Conservation (phyloP, 345 rosid genomes). For the Salix purpurea region DNA sequence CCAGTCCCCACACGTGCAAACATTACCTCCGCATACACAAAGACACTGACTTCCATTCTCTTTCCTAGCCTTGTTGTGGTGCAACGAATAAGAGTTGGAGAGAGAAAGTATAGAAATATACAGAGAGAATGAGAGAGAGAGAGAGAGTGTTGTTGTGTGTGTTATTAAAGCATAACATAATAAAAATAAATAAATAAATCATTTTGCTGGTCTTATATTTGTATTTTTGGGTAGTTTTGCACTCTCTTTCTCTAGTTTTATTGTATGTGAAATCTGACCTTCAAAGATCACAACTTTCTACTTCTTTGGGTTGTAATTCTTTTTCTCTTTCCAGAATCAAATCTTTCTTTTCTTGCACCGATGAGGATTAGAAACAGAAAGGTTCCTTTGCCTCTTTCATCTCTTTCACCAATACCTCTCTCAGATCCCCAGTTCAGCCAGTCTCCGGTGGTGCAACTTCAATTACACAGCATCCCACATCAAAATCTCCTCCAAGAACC, state of each 20-base stretch:
- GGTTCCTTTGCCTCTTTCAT: slow-evolving; percentile 64
- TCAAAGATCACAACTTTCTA: slow-evolving; percentile 15
- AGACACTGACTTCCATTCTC: slow-evolving; percentile 14
- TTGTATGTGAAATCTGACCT: slow-evolving; percentile 12
- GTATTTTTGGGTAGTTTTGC: slow-evolving; percentile 21
- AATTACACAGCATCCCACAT: slow-evolving; percentile 6
- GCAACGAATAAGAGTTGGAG: slow-evolving; percentile 59
- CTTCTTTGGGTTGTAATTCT: neutral
- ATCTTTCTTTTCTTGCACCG: slow-evolving; percentile 23
- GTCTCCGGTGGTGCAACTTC: slow-evolving; percentile 61
- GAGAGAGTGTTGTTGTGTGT: neutral
- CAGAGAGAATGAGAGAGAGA: too few relatives aligned
- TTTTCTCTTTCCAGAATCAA: neutral
- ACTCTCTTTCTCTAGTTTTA: slow-evolving; percentile 9
- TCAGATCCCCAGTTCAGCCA: slow-evolving; percentile 70
- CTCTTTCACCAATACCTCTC: slow-evolving; percentile 65
- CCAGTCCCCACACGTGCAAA: slow-evolving; percentile 45
- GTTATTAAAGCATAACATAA: slow-evolving; percentile 8
- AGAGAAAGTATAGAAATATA: slow-evolving; percentile 27
- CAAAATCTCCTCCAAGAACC: slow-evolving; percentile 11
- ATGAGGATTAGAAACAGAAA: slow-evolving; percentile 98
- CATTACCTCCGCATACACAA: neutral
- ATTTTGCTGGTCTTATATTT: slow-evolving; percentile 1
- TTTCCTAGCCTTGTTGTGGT: slow-evolving; percentile 39
- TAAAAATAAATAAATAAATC: too few relatives aligned